A percentile compares a stretch with the other conserved stretches of the same genome.
phyloP scores from a whole-genome alignment of 345 rosid species.

The Arabis hirsuta region DNA sequence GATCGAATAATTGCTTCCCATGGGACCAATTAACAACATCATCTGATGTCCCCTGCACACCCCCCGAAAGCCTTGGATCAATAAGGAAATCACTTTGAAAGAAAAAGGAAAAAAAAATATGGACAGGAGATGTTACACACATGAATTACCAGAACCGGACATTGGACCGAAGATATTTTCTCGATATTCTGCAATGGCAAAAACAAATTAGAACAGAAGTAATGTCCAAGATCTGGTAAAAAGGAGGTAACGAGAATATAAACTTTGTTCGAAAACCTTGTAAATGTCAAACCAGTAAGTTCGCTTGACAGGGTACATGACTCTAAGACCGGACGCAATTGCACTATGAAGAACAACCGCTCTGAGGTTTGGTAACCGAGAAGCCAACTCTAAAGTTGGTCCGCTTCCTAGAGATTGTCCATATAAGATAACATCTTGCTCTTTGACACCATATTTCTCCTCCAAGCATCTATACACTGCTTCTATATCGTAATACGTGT shows the following conservation, averaged over 20 bases:
- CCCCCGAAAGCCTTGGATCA: background rate
- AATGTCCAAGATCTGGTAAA: background rate
- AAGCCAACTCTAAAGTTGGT: conserved; percentile 86
- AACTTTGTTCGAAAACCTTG: conserved; percentile 52
- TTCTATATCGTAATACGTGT: conserved; percentile 85
- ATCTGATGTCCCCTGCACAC: conserved; percentile 83
- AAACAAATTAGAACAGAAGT: conserved; percentile 25
- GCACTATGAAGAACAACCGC: conserved; percentile 98
- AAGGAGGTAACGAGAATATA: background rate
- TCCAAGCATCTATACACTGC: conserved; percentile 84
- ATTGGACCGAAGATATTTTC: conserved; percentile 72
- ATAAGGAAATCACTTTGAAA: background rate
- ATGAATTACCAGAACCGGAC: conserved; percentile 83
- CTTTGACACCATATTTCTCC: conserved; percentile 74
- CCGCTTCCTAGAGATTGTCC: conserved; percentile 98
- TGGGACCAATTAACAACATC: conserved; percentile 93
- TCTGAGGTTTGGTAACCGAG: conserved; percentile 66
- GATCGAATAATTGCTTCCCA: conserved; percentile 84
- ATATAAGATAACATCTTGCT: conserved; percentile 84
- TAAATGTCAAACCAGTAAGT: conserved; percentile 97
- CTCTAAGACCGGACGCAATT: conserved; percentile 86
- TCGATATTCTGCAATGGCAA: conserved; percentile 73
- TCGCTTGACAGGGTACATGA: conserved; percentile 87
- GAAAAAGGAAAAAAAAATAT: background rate
- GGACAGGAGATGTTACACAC: conserved; percentile 50